Base-by-base conservation (phyloP, 805 yeast genomes). In the Ogataea chonburiensis region DNA sequence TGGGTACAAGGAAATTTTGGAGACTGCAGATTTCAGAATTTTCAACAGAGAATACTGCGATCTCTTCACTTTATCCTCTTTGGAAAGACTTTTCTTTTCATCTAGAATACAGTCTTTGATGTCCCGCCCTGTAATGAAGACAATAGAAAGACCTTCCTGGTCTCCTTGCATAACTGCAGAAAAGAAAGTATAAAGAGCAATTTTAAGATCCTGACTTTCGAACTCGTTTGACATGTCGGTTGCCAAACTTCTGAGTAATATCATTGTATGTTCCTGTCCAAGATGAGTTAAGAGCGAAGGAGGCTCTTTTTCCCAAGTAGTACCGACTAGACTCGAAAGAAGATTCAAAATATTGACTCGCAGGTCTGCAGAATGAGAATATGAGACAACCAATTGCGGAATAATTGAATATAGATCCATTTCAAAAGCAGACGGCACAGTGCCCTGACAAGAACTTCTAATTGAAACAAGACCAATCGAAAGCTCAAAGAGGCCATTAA, bases 221-320 rank as follows among this genome's bases (percentile, higher is more conserved):
- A 78, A 65, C 0, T 75, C 65, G 44, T 73, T 75, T 18, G 73
- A 70, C 49, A 88, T 64, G 47, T 86, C 88, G 0, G 68, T 46
- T 0, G 78, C 71, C 18, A 91, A 56, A 1, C 81, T 70, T n/a
- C 69, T 66, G 7, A 86, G 63, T 18, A 91, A 66, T 3, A 75
- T 60, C 17, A 70, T 71, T 0, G 95, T 73, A 46, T 75, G 71
- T 13, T 70, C 66, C n/a, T 72, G 66, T 4, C 95, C 93, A 36
- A 91, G 62, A 55, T 86, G 86, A 0, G 97, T 84, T 24, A 91
- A 66, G 31, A 91, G 62, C 1, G 96, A 87, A 3, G 95, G 95
- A 21, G 80, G 74, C 17, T 75, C 78, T 4, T 64, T 62, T 5
- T 67, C 66, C 81, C 85, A 77, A 3, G 53, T 61, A 0, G 78